phyloP scores from a whole-genome alignment of 2,329 filamentous ascomycete genomes.

The Dichotomopilus funicola region DNA sequence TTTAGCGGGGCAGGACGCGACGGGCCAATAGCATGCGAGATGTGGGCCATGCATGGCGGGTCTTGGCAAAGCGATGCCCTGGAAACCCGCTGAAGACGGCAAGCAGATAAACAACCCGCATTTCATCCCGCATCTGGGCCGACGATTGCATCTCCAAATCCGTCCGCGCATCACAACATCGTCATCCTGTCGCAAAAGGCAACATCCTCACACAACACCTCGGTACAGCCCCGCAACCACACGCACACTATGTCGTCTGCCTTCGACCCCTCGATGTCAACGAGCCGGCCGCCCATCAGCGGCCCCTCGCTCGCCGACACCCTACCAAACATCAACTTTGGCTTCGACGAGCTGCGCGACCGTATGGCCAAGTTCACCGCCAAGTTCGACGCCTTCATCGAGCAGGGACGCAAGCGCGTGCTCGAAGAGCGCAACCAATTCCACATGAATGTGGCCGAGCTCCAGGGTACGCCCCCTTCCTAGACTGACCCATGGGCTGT shows the following conservation, averaged over 20 bases:
- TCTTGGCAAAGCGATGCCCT: constrained; percentile 14
- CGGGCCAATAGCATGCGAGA: not conserved
- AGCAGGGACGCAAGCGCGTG: constrained; percentile 80
- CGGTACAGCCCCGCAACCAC: not conserved
- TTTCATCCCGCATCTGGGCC: not conserved
- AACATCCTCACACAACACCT: not conserved
- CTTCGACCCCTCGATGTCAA: constrained; percentile 65
- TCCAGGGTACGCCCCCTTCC: constrained; percentile 60
- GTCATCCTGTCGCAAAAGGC: not conserved
- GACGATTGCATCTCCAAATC: not conserved
- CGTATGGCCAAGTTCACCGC: constrained; percentile 90
- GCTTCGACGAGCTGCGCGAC: constrained; percentile 90
- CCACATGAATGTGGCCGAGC: constrained; percentile 78
- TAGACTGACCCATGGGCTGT: not conserved
- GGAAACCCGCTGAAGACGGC: constrained; percentile 20
- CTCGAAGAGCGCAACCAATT: constrained; percentile 93
- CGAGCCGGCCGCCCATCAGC: constrained; percentile 50
- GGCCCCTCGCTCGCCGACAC: constrained; percentile 65
- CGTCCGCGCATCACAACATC: not conserved
- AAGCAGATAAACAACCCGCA: constrained; percentile 20
- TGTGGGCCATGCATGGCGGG: not conserved
- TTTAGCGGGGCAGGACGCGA: constrained; percentile 2
- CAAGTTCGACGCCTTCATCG: constrained; percentile 90
- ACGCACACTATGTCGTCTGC: constrained; percentile 44
- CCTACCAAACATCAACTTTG: constrained; percentile 87